These are phyloP conservation scores for Moesziomyces parantarcticus DNA, from an alignment of 1,284 basidiomycete species.

Conservation along the genomic window DNA sequence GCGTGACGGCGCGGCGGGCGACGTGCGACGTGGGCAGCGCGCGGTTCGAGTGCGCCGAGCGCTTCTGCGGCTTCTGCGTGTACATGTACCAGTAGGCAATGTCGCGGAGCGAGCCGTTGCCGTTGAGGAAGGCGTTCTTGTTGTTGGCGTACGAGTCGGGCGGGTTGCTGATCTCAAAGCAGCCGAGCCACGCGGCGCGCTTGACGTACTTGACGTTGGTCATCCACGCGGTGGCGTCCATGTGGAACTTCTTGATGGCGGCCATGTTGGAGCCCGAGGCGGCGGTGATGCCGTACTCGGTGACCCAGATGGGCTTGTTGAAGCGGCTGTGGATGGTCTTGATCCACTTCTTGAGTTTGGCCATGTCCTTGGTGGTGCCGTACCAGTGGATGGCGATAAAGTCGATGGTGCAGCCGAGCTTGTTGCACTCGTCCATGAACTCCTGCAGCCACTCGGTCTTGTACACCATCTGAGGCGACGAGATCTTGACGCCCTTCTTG, in stretches of 20 bases:
- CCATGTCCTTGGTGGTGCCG: slow-evolving; percentile 57
- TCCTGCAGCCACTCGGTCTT: slow-evolving; percentile 59
- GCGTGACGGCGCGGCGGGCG: slow-evolving; percentile 32
- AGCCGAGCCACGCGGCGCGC: slow-evolving; percentile 64
- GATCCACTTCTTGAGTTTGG: slow-evolving; percentile 56
- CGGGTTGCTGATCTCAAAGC: slow-evolving; percentile 57
- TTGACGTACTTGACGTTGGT: slow-evolving; percentile 51
- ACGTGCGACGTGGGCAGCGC: slow-evolving; percentile 37
- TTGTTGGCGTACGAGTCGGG: slow-evolving; percentile 62
- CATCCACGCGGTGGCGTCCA: slow-evolving; percentile 57
- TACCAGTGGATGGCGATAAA: slow-evolving; percentile 68
- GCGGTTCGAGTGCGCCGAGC: slow-evolving; percentile 47
- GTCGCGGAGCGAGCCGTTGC: slow-evolving; percentile 50
- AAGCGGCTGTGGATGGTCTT: slow-evolving; percentile 52
- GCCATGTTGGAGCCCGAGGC: slow-evolving; percentile 47
- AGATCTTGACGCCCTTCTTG: slow-evolving; percentile 60
- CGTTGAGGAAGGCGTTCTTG: slow-evolving; percentile 63
- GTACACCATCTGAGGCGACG: slow-evolving; percentile 65
- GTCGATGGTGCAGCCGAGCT: slow-evolving; percentile 57
- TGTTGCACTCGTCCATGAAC: slow-evolving; percentile 61
- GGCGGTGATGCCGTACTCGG: slow-evolving; percentile 64
- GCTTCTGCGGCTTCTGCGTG: slow-evolving; percentile 27
- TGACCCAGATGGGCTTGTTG: slow-evolving; percentile 63
- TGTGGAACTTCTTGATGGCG: slow-evolving; percentile 56
- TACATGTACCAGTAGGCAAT: slow-evolving; percentile 57